Conservation (phyloP, 768 basidiomycete species). For the Lactarius sp. region DNA sequence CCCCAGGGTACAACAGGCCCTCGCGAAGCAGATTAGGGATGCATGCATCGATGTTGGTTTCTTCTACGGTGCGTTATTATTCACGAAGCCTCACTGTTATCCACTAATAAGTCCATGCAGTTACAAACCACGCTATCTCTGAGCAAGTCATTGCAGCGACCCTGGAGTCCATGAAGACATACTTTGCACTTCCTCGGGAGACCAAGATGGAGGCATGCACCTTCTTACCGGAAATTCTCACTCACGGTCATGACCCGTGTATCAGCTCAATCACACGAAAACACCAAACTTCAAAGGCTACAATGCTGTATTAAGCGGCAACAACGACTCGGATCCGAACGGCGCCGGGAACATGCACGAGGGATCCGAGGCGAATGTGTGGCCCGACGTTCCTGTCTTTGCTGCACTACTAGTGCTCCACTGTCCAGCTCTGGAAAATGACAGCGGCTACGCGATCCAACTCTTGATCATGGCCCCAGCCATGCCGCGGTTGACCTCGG, state of each 20-base stretch:
- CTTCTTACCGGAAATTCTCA: neutral
- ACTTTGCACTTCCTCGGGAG: constrained; percentile 61
- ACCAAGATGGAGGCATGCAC: constrained; percentile 58
- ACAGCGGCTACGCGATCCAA: neutral
- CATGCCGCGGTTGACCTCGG: constrained; percentile 51
- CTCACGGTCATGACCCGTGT: neutral
- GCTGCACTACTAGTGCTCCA: constrained; percentile 59
- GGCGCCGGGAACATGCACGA: constrained; percentile 86
- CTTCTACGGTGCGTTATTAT: constrained; percentile 57
- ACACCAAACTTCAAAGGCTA: constrained; percentile 75
- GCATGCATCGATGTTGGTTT: constrained; percentile 83
- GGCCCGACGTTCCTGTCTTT: constrained; percentile 62
- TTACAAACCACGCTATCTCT: constrained; percentile 74
- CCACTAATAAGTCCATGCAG: constrained; percentile 37
- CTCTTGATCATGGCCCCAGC: constrained; percentile 31
- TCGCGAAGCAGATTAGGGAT: constrained; percentile 59
- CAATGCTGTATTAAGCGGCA: constrained; percentile 61
- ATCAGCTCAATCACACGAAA: constrained; percentile 62
- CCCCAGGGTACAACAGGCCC: constrained; percentile 34
- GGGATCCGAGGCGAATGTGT: constrained; percentile 82
- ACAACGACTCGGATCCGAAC: constrained; percentile 60
- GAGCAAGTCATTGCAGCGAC: constrained; percentile 43
- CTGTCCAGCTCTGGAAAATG: too few species aligned
- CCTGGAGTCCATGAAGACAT: constrained; percentile 48
- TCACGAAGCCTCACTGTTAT: neutral